These are phyloP conservation scores for Podospora pseudoanserina DNA, from an alignment of 495 filamentous ascomycete species.

Conservation along the genomic window DNA sequence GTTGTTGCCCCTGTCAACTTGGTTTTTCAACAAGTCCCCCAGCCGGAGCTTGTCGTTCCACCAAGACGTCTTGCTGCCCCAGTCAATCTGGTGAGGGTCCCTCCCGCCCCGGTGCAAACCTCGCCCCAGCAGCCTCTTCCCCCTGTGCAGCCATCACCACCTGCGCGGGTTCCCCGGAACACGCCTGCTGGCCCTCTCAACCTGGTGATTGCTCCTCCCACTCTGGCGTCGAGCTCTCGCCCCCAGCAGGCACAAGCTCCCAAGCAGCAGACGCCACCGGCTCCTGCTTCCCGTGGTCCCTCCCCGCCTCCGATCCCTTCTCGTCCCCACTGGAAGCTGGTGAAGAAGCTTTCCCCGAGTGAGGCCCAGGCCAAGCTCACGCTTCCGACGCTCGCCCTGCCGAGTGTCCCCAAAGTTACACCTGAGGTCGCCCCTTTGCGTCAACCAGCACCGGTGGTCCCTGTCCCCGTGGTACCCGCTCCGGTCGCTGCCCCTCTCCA, in stretches of 20 bases:
- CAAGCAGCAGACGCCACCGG: background rate
- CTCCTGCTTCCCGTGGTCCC: background rate
- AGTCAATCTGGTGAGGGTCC: background rate
- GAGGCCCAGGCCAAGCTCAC: background rate
- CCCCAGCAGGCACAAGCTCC: background rate
- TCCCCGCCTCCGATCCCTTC: background rate
- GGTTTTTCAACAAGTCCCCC: background rate
- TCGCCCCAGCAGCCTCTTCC: background rate
- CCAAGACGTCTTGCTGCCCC: background rate
- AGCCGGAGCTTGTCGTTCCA: background rate
- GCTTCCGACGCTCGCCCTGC: background rate
- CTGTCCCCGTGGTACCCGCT: too few relatives aligned
- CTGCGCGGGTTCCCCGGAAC: background rate
- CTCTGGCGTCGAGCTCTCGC: background rate
- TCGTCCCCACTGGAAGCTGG: background rate
- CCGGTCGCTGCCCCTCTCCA: background rate
- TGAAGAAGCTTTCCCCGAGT: background rate
- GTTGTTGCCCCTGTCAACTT: background rate
- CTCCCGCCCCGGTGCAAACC: background rate
- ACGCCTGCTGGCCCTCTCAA: background rate
- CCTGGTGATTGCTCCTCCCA: background rate
- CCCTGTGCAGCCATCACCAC: too few relatives aligned
- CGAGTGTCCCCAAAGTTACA: background rate
- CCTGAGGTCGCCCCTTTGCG: background rate
- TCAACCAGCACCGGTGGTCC: background rate